phyloP scores from a whole-genome alignment of 1,284 basidiomycete genomes.

The Sanghuangporus weigelae region DNA sequence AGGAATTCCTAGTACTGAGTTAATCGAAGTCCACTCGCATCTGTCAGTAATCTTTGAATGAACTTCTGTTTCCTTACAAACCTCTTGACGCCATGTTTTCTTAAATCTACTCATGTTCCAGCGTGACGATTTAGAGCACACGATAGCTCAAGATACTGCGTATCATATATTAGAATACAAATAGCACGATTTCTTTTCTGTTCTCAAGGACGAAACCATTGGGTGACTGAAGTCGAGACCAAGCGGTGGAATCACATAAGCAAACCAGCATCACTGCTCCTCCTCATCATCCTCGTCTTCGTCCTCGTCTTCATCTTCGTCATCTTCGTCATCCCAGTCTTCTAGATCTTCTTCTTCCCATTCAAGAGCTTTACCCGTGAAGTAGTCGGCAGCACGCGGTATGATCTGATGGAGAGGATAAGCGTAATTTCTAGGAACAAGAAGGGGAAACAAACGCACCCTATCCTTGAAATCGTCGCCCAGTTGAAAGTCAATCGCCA shows the following conservation, averaged over 20 bases:
- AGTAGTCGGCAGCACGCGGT: slow-evolving; percentile 92
- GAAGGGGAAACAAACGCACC: neutral
- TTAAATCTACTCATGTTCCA: too few species aligned
- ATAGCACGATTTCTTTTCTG: neutral
- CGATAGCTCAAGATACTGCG: neutral
- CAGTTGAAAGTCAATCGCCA: slow-evolving; percentile 97
- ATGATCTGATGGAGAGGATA: slow-evolving; percentile 57
- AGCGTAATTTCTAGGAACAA: neutral
- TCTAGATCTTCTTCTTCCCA: slow-evolving; percentile 80
- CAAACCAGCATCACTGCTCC: neutral
- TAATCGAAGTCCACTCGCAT: too few species aligned
- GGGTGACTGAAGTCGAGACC: neutral
- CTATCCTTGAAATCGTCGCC: slow-evolving; percentile 98
- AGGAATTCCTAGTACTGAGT: too few species aligned
- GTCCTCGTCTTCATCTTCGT: slow-evolving; percentile 50
- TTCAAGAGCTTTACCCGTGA: slow-evolving; percentile 93
- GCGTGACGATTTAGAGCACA: neutral
- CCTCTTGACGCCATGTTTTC: too few species aligned
- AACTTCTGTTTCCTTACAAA: too few species aligned
- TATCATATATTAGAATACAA: neutral
- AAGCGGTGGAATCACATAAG: neutral
- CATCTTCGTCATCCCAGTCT: slow-evolving; percentile 57
- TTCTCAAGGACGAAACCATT: neutral
- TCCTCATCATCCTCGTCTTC: slow-evolving; percentile 36
- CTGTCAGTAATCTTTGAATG: too few species aligned